Base-by-base conservation (phyloP, 2,329 filamentous ascomycete genomes). In the Talaromyces sp. region DNA sequence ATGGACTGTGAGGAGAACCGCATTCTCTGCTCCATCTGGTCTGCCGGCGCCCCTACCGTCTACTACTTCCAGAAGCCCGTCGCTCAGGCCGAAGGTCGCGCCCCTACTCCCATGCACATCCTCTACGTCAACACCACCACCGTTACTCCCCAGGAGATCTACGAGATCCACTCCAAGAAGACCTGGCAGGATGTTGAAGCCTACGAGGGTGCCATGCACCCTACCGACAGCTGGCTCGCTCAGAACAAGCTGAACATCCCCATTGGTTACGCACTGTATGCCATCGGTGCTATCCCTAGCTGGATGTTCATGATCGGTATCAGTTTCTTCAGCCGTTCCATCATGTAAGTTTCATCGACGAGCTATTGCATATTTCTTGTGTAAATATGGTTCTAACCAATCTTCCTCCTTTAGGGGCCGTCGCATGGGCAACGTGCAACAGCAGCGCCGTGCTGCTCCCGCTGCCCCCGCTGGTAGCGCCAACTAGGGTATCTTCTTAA, bases 241-340 rank as follows among this genome's bases (percentile, higher is more conserved):
- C 68, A 84, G 70, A 76, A 77, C 62, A 74, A 77, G 36, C 70
- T 86, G 46, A 77, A 75, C 37, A 68, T 84, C 49, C 79, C 81
- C 14, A 65, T 84, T 32, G 85, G 79, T 6, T 86, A 85, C 58
- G 66, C 76, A 39, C 75, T 86, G 49, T 86, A 76, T 68, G 79
- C 66, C 27, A 79, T 87, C 65, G 75, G 78, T 30, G 75, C 78
- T 70, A 77, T 86, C 60, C 85, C 85, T 3, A 85, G 80, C 62
- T 87, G 85, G 85, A 64, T 81, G 52, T 81, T 86, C 57, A 87
- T 87, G 85, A 80, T 87, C 58, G 70, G 77, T 37, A 81, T 87
- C 69, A 83, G 79, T 49, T 82, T 86, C 69, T 65, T 84, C 62
- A 85, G 80, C 72, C 75, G 84, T 63, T 80, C 77, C 11, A 74